These are phyloP conservation scores for Botrytis cinerea DNA, from an alignment of 2,329 filamentous ascomycete species.

Conservation along the genomic window DNA sequence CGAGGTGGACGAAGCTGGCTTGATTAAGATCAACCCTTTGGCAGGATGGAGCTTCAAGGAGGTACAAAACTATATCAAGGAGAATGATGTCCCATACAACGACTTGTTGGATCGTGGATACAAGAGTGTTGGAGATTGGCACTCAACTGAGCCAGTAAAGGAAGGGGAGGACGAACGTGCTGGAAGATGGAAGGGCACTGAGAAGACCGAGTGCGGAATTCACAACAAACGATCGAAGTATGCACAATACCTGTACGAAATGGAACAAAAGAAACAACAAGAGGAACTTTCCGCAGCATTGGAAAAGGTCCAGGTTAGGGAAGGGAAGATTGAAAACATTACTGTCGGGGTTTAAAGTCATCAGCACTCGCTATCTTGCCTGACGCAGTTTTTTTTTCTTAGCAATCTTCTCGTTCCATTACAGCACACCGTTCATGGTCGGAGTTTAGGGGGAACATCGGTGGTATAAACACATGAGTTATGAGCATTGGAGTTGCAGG, in stretches of 20 bases:
- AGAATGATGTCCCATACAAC: conserved; percentile 92
- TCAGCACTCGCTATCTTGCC: conserved; percentile 10
- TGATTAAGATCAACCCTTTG: conserved; percentile 97
- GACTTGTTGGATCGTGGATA: conserved; percentile 89
- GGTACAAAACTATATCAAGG: conserved; percentile 83
- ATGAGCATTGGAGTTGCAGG: conserved; percentile 23
- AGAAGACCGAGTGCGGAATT: conserved; percentile 97
- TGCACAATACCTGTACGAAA: conserved; percentile 62
- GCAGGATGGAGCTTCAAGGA: conserved; percentile 92
- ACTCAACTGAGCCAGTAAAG: conserved; percentile 87
- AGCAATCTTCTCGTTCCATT: neutral
- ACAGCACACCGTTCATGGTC: neutral
- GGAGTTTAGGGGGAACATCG: conserved; percentile 10
- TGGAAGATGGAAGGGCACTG: conserved; percentile 93
- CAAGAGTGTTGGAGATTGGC: conserved; percentile 98
- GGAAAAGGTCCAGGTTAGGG: conserved; percentile 32
- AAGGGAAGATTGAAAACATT: conserved; percentile 28
- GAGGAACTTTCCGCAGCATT: conserved; percentile 37
- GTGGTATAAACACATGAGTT: conserved; percentile 17
- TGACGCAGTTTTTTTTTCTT: neutral
- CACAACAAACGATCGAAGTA: conserved; percentile 98
- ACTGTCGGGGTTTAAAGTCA: conserved; percentile 15
- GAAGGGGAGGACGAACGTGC: conserved; percentile 95
- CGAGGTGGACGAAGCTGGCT: conserved; percentile 82
- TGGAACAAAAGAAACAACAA: conserved; percentile 40